Evolutionary conservation across 495 filamentous ascomycete species (phyloP), one percentile per base, ranked within the genome.

Genomic region (Chaetomidium leptoderma): DNA sequence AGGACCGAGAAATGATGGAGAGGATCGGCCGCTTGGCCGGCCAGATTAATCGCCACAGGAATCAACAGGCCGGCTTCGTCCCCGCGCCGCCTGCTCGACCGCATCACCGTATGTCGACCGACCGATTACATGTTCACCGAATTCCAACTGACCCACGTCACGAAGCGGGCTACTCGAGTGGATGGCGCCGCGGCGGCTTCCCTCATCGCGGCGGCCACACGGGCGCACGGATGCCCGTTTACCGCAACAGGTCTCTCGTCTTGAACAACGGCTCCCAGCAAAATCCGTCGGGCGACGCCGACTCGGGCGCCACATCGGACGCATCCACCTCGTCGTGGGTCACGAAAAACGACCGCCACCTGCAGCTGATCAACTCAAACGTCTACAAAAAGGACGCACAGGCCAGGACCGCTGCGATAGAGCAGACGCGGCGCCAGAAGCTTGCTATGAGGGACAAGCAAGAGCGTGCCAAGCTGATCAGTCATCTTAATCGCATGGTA

Each of bases 361-460:
- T 92, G 72, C 91, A 96, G 70, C 72, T 96, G 46, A 96, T 97
- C 72, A 96, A 95, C 66, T 79, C 85, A 17, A 80, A 84, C 3
- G 80, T 95, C 14, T 95, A 89, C 71, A 86, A 95, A 63, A 86
- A 89, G 70, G 83, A 89, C 53, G 77, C 79, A 2, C 82, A 85
- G 61, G 79, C 82, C n/a, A 79, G 89, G 35, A 76, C 83, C 1
- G 85, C 83, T 64, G 90, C 89, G 10, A 86, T 93, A 47, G 86
- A 90, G 59, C 81, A 87, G 62, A 87, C 86, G 3, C 75, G 81
- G 21, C 80, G 81, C 60, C 76, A 82, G 43, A 87, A 84, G 61
- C 74, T 81, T 35, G 68, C 78, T 21, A 72, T 79, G 66, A 80
- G 73, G 63, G 81, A 87, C 55, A 79, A 83, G 60, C 76, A 79